Evolutionary conservation across 169 alveolate species (phyloP).

Genomic region (Plasmodium gallinaceum): DNA sequence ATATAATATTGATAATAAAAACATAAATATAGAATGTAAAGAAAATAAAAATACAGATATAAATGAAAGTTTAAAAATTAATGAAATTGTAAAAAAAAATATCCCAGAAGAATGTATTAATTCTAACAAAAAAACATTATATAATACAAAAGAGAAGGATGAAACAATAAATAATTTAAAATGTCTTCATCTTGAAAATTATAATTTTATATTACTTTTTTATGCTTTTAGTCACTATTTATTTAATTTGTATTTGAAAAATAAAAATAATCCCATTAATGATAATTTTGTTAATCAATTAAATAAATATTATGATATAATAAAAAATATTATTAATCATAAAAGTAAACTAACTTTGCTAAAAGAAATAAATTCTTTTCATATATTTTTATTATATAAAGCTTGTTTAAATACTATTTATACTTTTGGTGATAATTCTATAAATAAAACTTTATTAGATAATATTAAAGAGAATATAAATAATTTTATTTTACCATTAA

Average conservation of each 20-base stretch:
- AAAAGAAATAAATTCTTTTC: conserved; percentile 27
- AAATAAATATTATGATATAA: conserved; percentile 9
- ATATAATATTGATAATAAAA: too few species aligned
- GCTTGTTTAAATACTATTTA: conserved; percentile 40
- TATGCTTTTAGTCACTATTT: conserved; percentile 45
- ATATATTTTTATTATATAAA: conserved; percentile 47
- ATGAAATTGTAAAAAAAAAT: too few species aligned
- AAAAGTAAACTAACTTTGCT: background rate
- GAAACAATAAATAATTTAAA: too few species aligned
- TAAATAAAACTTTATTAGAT: conserved; percentile 2
- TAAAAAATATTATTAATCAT: conserved; percentile 2
- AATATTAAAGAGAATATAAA: conserved; percentile 35
- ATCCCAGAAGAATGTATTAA: too few species aligned
- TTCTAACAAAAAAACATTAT: too few species aligned
- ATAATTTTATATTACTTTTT: conserved; percentile 46
- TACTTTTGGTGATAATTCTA: conserved; percentile 17
- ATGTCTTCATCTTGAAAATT: conserved; percentile 12
- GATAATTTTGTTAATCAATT: conserved; percentile 1
- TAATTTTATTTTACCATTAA: background rate
- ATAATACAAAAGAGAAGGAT: too few species aligned
- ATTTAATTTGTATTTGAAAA: conserved; percentile 6
- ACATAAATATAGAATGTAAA: too few species aligned
- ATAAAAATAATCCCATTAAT: background rate
- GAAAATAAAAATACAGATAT: too few species aligned
- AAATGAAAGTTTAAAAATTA: too few species aligned